Evolutionary conservation across 2,329 filamentous ascomycete genomes (phyloP).

Genomic region (Arthrobotrys entomopaga): DNA sequence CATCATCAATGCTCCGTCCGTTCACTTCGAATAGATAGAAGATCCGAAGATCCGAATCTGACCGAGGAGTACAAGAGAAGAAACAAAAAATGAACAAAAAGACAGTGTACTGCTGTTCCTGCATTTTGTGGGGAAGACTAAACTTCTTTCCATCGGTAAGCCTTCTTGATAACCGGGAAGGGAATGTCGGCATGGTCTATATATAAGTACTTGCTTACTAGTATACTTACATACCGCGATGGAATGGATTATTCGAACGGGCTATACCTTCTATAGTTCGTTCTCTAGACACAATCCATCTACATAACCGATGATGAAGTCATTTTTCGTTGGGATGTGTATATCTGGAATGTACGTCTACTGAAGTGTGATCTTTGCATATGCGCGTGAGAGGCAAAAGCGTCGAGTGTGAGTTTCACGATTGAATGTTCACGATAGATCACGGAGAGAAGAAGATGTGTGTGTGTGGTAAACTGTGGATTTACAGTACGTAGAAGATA

Average conservation of each 20-base stretch:
- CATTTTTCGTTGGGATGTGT: neutral
- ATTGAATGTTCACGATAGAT: neutral
- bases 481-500: too few relatives aligned
- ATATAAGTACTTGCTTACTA: too few relatives aligned
- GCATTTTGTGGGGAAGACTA: conserved; percentile 14
- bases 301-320: neutral
- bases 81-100: too few relatives aligned
- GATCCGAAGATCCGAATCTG: too few relatives aligned
- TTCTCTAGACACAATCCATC: neutral
- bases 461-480: neutral
- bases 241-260: neutral
- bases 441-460: conserved; percentile 2
- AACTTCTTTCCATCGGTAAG: neutral
- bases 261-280: neutral
- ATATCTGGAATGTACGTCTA: neutral
- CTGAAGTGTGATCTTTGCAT: neutral
- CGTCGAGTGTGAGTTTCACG: neutral
- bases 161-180: neutral
- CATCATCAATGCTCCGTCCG: too few relatives aligned
- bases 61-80: neutral
- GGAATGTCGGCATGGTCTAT: too few relatives aligned
- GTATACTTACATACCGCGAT: neutral
- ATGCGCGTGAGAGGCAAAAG: neutral
- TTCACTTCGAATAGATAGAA: too few relatives aligned
- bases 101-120: conserved; percentile 18